Evolutionary conservation across 2,329 filamentous ascomycete species (phyloP).

Genomic region (Cryphonectria naterciae): DNA sequence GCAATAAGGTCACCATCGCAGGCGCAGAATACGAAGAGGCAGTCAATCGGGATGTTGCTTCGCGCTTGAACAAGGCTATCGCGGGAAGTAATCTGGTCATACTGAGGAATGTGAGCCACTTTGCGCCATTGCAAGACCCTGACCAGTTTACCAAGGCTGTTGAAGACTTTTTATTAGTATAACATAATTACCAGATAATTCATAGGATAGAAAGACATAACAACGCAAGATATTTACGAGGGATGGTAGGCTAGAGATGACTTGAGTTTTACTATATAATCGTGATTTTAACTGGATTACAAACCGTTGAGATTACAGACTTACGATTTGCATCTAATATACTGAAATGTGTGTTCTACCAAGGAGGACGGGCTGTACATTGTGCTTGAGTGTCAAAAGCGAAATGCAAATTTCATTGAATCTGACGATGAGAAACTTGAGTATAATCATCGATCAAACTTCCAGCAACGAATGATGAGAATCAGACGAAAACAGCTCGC

Average conservation of each 20-base stretch:
- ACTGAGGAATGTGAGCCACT: constrained; percentile 46
- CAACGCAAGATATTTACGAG: no score
- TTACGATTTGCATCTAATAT: no score
- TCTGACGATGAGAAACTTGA: neutral
- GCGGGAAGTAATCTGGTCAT: constrained; percentile 42
- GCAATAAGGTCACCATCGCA: constrained; percentile 36
- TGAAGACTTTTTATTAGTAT: constrained; percentile 36
- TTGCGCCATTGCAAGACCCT: constrained; percentile 48
- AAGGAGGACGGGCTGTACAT: no score
- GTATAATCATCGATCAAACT: neutral
- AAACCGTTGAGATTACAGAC: no score
- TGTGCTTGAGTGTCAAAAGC: no score
- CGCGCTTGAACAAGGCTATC: constrained; percentile 41
- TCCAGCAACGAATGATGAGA: neutral
- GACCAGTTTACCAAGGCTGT: constrained; percentile 39
- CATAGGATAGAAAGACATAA: neutral
- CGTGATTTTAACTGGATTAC: no score
- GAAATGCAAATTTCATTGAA: neutral
- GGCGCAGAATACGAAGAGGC: constrained; percentile 43
- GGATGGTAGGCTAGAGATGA: no score
- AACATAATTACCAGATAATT: neutral
- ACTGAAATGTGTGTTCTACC: no score
- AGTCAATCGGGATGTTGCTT: constrained; percentile 43
- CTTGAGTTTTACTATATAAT: no score
- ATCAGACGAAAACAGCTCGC: neutral